Evolutionary conservation across 2,329 filamentous ascomycete genomes (phyloP), one percentile per base, ranked within the genome.

Genomic region (Scedosporium aurantiacum): DNA sequence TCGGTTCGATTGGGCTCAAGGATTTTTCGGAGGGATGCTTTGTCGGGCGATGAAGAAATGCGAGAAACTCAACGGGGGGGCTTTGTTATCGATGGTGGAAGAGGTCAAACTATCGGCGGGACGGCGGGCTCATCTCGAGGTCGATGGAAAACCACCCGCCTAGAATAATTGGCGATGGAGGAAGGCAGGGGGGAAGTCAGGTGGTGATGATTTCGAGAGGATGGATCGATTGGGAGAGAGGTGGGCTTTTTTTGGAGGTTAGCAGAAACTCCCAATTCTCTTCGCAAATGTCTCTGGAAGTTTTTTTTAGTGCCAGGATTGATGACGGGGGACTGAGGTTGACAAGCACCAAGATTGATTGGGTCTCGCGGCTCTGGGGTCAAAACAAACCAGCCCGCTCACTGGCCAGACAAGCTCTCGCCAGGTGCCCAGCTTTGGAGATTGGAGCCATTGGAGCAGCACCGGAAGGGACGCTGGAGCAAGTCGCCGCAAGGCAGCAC

Each of bases 311-410:
- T 40, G 25, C 32, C 14, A 40, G 21, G 54, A 57, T 32, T 5
- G 54, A 57, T 57, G 54, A 40, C 50, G 21, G 50, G 50, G 50
- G 23, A 54, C 50, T 54, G 50, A 54, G 50, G 50, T 54, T 54
- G 50, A 27, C 50, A 54, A 54, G 50, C 2, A 54, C 16, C 23
- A 21, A 21, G 54, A 40, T 60, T 60, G 58, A 60, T 60, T 60
- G 58, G 58, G 47, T 25, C 37, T 50, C 58, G 58, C 32, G 47
- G 45, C 47, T 50, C 58, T 54, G 58, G 58, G 58, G 58, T 40
- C 28, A 60, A 60, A 60, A 60, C 58, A 60, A 60, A 25, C 45
- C 28, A 16, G 23, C n/a, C 45, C n/a, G 58, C 47, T 60, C 47
- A 55, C 58, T 60, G 45, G 47, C 43, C 58, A 50, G 47, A 18